phyloP scores from a whole-genome alignment of 2,329 filamentous ascomycete species.

The Trichoderma harzianum region DNA sequence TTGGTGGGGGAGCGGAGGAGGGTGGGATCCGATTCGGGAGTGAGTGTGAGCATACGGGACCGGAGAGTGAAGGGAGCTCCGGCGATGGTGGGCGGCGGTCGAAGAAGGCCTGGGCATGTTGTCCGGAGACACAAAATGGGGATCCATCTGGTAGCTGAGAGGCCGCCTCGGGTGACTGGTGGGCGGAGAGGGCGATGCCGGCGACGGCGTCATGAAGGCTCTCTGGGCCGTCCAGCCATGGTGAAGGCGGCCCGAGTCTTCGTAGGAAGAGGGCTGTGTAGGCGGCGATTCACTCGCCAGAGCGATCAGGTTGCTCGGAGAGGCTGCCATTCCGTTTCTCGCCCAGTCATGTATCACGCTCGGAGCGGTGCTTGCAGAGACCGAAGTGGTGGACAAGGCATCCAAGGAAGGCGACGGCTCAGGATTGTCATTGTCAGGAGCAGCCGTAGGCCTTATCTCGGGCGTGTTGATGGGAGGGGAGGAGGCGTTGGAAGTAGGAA shows the following conservation, averaged over 20 bases:
- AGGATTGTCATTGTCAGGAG: constrained; percentile 42
- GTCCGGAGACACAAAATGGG: constrained; percentile 41
- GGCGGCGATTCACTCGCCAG: constrained; percentile 52
- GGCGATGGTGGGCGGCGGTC: constrained; percentile 33
- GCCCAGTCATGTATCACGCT: constrained; percentile 48
- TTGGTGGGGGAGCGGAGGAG: constrained; percentile 69
- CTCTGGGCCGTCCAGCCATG: constrained; percentile 47
- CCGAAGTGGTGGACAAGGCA: constrained; percentile 47
- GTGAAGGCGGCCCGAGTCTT: constrained; percentile 43
- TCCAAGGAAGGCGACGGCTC: constrained; percentile 46
- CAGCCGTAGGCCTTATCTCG: constrained; percentile 41
- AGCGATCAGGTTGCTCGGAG: constrained; percentile 52
- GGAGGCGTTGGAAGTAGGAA: constrained; percentile 41
- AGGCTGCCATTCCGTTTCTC: constrained; percentile 43
- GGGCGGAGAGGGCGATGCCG: constrained; percentile 41
- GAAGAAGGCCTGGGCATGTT: constrained; percentile 37
- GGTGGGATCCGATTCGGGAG: constrained; percentile 42
- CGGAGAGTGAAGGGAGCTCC: constrained; percentile 49
- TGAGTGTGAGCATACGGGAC: constrained; percentile 38
- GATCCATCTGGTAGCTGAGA: constrained; percentile 54
- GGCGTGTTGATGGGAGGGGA: constrained; percentile 45
- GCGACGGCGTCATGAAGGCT: constrained; percentile 42
- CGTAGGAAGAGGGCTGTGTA: constrained; percentile 51
- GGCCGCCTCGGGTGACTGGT: constrained; percentile 41
- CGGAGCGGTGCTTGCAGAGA: constrained; percentile 46